Evolutionary conservation across 495 filamentous ascomycete species (phyloP).

Genomic region (Tuber microsphaerosporum): DNA sequence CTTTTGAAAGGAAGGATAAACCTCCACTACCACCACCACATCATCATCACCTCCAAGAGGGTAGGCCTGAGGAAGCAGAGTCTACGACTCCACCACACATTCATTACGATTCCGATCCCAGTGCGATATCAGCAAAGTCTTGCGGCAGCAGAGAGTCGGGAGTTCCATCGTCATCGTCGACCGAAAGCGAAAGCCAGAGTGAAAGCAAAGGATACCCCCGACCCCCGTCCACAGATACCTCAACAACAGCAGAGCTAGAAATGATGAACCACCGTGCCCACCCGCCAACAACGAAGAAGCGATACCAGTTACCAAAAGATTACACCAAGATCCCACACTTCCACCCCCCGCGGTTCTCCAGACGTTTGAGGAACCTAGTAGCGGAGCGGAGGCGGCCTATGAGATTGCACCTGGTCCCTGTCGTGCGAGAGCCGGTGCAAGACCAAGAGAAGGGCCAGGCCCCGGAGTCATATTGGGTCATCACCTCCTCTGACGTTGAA

Average conservation of each 20-base stretch:
- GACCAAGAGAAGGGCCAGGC: constrained; percentile 18
- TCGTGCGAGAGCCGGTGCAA: constrained; percentile 6
- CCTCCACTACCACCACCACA: constrained; percentile 5
- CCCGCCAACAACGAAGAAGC: neutral
- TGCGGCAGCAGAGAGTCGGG: constrained; percentile 21
- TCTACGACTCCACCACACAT: constrained; percentile 25
- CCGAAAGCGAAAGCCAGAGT: neutral
- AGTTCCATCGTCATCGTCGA: constrained; percentile 5
- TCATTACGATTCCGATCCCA: constrained; percentile 19
- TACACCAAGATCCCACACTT: constrained; percentile 33
- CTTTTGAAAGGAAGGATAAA: constrained; percentile 9
- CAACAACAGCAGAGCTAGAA: neutral
- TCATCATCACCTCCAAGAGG: constrained; percentile 21
- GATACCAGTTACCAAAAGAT: constrained; percentile 13
- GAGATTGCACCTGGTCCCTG: constrained; percentile 17
- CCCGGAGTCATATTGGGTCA: constrained; percentile 6
- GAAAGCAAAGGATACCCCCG: neutral
- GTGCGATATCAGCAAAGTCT: constrained; percentile 16
- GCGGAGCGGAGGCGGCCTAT: constrained; percentile 30
- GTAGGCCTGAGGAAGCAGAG: constrained; percentile 18
- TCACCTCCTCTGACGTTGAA: constrained; percentile 16
- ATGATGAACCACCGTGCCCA: neutral
- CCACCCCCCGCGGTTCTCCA: constrained; percentile 31
- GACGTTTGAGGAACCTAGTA: constrained; percentile 22
- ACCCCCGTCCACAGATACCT: neutral